Percentiles rank a stretch among this genome's conserved stretches.
phyloP scores from a whole-genome alignment of 2,329 filamentous ascomycete genomes.

The Macrophomina tecta region DNA sequence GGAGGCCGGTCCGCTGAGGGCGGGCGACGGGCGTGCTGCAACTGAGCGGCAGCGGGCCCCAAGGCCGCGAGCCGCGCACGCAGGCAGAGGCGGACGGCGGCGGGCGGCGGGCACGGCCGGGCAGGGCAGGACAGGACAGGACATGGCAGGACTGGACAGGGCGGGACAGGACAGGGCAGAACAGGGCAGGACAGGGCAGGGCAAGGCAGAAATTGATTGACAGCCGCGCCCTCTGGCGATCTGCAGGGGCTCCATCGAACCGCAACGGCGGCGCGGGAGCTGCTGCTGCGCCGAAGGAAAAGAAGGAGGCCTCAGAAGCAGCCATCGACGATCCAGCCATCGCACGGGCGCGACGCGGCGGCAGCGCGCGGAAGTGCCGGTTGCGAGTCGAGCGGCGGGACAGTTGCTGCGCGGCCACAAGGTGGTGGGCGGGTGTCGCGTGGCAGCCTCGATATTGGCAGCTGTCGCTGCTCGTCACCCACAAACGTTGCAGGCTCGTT shows the following conservation, averaged over 20 bases:
- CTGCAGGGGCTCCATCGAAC: constrained; percentile 19
- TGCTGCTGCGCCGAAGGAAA: background rate
- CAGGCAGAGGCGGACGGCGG: background rate
- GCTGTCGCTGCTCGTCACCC: background rate
- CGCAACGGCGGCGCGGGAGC: constrained; percentile 2
- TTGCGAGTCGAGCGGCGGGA: background rate
- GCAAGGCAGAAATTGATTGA: background rate
- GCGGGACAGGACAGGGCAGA: background rate
- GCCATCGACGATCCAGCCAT: constrained; percentile 10
- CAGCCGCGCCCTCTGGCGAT: background rate
- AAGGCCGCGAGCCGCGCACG: constrained; percentile 14
- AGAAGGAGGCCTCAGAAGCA: no score
- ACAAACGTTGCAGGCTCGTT: background rate
- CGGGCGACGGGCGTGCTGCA: background rate
- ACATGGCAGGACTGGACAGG: no score
- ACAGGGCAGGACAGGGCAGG: background rate
- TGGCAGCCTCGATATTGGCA: background rate
- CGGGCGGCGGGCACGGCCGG: background rate
- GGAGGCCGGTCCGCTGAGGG: background rate
- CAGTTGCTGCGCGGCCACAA: no score
- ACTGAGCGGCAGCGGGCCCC: background rate
- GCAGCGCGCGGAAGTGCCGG: constrained; percentile 11
- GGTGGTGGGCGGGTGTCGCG: background rate
- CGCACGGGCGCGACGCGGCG: background rate
- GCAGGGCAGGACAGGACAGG: background rate